Conservation (phyloP, 768 basidiomycete genomes). For the Cyclocybe cylindracea region DNA sequence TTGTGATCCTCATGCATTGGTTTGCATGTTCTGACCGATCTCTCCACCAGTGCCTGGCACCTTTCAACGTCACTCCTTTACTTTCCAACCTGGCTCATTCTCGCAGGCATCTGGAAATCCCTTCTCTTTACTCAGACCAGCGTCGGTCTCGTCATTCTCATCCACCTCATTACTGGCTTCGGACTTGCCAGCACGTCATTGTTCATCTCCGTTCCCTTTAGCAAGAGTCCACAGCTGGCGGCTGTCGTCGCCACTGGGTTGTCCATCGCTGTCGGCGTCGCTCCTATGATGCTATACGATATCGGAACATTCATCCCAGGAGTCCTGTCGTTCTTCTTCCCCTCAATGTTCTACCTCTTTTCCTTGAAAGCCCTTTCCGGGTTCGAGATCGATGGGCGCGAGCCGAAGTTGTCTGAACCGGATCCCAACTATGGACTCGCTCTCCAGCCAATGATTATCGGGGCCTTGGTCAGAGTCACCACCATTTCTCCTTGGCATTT, state of each 20-base stretch:
- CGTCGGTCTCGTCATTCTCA: conserved; percentile 55
- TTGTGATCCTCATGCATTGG: background rate
- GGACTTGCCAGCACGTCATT: conserved; percentile 72
- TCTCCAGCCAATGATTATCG: conserved; percentile 61
- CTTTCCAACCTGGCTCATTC: conserved; percentile 74
- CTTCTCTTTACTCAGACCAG: conserved; percentile 65
- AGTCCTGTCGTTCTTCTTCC: conserved; percentile 58
- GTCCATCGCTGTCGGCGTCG: conserved; percentile 52
- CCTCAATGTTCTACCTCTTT: conserved; percentile 78
- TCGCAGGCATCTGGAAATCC: conserved; percentile 65
- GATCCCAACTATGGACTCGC: conserved; percentile 61
- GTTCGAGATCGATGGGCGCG: conserved; percentile 57
- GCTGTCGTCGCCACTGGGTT: conserved; percentile 68
- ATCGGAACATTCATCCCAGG: conserved; percentile 40
- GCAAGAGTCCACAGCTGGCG: conserved; percentile 71
- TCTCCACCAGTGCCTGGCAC: conserved; percentile 62
- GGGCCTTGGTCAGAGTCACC: conserved; percentile 53
- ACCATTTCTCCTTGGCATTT: background rate
- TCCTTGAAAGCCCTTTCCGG: conserved; percentile 66
- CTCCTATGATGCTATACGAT: conserved; percentile 58
- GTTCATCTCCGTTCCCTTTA: conserved; percentile 68
- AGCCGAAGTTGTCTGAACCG: conserved; percentile 50
- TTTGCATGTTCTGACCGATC: background rate
- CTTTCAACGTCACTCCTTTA: conserved; percentile 62
- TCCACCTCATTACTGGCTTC: conserved; percentile 68